Evolutionary conservation across 805 yeast genomes (phyloP).

Genomic region (Wickerhamomyces bovis): DNA sequence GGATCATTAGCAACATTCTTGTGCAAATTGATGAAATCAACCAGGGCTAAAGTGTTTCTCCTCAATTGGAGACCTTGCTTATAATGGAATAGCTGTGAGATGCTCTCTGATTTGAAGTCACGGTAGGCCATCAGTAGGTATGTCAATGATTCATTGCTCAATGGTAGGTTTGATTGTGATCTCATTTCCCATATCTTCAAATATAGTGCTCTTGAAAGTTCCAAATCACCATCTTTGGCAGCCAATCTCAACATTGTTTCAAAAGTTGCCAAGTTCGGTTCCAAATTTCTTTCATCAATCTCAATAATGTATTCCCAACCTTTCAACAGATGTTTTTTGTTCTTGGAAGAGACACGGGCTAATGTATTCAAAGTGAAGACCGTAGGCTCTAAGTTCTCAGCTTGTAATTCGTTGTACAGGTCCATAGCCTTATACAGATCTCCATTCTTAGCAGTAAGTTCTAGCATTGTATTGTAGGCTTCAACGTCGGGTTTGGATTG

Average conservation of each 20-base stretch:
- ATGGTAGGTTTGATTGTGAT: background rate
- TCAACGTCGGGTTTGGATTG: slow-evolving; percentile 59
- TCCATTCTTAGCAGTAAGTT: slow-evolving; percentile 53
- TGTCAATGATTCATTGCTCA: slow-evolving; percentile 13
- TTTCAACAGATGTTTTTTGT: slow-evolving; percentile 37
- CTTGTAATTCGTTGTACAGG: slow-evolving; percentile 63
- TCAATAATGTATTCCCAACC: slow-evolving; percentile 81
- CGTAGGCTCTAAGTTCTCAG: slow-evolving; percentile 30
- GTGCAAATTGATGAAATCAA: slow-evolving; percentile 30
- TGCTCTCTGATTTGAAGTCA: slow-evolving; percentile 26
- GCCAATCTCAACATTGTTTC: slow-evolving; percentile 71
- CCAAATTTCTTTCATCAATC: slow-evolving; percentile 41
- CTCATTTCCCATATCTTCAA: slow-evolving; percentile 36
- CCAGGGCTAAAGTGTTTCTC: slow-evolving; percentile 37
- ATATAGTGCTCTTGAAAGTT: slow-evolving; percentile 64
- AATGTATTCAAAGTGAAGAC: slow-evolving; percentile 45
- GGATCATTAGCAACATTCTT: slow-evolving; percentile 13
- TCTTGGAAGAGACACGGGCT: slow-evolving; percentile 62
- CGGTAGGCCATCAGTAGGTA: slow-evolving; percentile 47
- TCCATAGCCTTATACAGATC: slow-evolving; percentile 73
- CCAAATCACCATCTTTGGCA: slow-evolving; percentile 74
- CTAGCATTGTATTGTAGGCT: slow-evolving; percentile 69
- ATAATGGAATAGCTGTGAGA: slow-evolving; percentile 34
- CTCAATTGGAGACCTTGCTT: slow-evolving; percentile 44
- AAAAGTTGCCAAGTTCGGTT: slow-evolving; percentile 40